Evolutionary conservation across 2,329 filamentous ascomycete species (phyloP), one percentile per base, ranked within the genome.

Genomic region (Ophiosphaerella herpotricha): DNA sequence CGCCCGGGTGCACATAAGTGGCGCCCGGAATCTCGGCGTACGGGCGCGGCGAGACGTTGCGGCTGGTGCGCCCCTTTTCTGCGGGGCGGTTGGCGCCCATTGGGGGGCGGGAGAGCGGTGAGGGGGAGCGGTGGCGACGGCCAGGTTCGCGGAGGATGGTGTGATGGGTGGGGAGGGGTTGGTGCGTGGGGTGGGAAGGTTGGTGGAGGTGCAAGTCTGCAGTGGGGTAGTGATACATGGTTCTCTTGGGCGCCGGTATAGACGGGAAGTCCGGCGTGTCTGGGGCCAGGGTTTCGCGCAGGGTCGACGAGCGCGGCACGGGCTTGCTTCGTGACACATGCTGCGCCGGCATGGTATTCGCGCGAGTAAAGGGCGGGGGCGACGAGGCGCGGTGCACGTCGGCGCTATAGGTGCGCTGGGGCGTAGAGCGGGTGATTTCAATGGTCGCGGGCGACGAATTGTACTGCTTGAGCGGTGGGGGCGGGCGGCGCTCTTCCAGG

Each of bases 261-360:
- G 56, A 57, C 6, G 64, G 55, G 47, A 58, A 71, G 5, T 51
- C 52, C 23, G 72, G 64, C 3, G 68, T 58, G 48, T 47, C 62
- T 39, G 44, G 62, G 53, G 47, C 67, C 58, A 53, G 63, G 43
- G 67, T 56, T 37, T 64, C 65, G 40, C 71, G 71, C 4, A 73
- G 58, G 21, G 54, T 60, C 7, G 72, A 72, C 6, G 63, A 50
- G 48, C 60, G 67, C 34, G 59, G 18, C 9, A 43, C 50, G 29
- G 66, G 58, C 43, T 70, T 67, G 46, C 66, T 61, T 44, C 66
- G 62, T n/a, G 65, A 57, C 18, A 64, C 58, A 33, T 57, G 58
- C 8, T 58, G 49, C 59, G 69, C 23, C 3, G 71, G 76, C 76
- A 76, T 77, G 1, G 75, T 79, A 42, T 78, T 70, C 24, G 76